These are phyloP conservation scores for Lithocarpus polystachyus DNA, from an alignment of 306 rosid genomes.

Conservation along the genomic window DNA sequence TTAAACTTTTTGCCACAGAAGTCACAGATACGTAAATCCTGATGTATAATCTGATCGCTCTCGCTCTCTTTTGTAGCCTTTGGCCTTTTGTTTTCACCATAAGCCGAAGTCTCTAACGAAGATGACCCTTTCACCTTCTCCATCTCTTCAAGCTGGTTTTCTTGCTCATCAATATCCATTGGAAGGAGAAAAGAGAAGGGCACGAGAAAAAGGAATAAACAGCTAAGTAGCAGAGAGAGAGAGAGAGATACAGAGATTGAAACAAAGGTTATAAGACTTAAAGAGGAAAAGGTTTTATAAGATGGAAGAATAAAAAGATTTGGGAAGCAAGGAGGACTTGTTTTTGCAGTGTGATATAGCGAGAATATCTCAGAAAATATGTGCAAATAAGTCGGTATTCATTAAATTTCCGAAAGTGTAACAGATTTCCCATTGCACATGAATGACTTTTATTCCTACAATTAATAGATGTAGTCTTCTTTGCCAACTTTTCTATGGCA, in stretches of 20 bases:
- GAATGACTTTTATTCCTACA: background rate
- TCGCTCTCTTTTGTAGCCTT: background rate
- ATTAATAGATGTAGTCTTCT: background rate
- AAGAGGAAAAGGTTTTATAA: background rate
- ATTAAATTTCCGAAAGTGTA: constrained; percentile 11
- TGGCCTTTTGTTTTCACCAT: background rate
- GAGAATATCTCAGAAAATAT: background rate
- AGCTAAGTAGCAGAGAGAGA: background rate
- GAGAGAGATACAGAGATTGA: background rate
- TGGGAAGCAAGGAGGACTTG: background rate
- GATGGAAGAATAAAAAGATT: background rate
- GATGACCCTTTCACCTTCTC: background rate
- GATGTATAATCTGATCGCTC: background rate
- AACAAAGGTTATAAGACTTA: background rate
- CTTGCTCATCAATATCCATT: background rate
- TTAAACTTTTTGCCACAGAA: constrained; percentile 19
- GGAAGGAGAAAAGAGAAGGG: background rate
- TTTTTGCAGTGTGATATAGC: background rate
- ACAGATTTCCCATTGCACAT: constrained; percentile 18
- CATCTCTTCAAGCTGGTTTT: background rate
- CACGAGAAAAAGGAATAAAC: no score
- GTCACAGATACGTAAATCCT: constrained; percentile 7
- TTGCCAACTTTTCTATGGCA: background rate
- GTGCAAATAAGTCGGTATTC: constrained; percentile 2
- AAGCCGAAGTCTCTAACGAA: background rate